Evolutionary conservation across 192 early-diverging fungal species (phyloP).

Genomic region (Linnemannia schmuckeri): DNA sequence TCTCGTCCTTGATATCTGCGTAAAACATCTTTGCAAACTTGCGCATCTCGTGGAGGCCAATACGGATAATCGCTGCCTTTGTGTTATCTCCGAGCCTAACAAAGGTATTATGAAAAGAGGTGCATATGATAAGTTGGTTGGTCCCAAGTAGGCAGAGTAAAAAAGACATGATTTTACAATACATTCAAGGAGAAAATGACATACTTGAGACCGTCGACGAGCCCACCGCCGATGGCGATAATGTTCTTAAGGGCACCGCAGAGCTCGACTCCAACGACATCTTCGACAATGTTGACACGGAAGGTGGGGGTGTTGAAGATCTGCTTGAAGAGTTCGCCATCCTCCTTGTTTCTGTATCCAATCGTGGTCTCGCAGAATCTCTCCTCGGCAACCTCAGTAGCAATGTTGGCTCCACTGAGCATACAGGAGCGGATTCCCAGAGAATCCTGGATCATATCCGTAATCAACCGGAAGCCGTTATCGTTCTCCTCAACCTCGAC

Average conservation of each 20-base stretch:
- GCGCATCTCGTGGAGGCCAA: constrained; percentile 94
- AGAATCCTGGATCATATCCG: constrained; percentile 59
- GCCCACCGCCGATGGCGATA: constrained; percentile 93
- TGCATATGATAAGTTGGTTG: not conserved
- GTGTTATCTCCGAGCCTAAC: constrained; percentile 86
- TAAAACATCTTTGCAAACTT: constrained; percentile 88
- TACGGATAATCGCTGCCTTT: constrained; percentile 97
- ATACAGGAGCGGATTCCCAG: constrained; percentile 83
- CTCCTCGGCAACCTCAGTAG: constrained; percentile 91
- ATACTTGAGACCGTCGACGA: constrained; percentile 89
- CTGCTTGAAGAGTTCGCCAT: constrained; percentile 82
- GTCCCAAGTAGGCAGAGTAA: not conserved
- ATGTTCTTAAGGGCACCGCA: constrained; percentile 98
- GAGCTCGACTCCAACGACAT: constrained; percentile 93
- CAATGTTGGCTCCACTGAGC: constrained; percentile 96
- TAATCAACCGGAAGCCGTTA: constrained; percentile 82
- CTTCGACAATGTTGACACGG: constrained; percentile 82
- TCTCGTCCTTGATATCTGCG: constrained; percentile 83
- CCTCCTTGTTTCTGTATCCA: constrained; percentile 74
- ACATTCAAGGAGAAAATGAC: not conserved
- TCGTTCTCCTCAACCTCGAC: constrained; percentile 74
- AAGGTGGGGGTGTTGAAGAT: constrained; percentile 92
- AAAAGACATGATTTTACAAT: not conserved
- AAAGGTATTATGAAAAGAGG: not conserved
- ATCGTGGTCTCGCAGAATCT: constrained; percentile 96